Evolutionary conservation across 305 asterid species (phyloP).

Genomic region (Coffea humblotiana): DNA sequence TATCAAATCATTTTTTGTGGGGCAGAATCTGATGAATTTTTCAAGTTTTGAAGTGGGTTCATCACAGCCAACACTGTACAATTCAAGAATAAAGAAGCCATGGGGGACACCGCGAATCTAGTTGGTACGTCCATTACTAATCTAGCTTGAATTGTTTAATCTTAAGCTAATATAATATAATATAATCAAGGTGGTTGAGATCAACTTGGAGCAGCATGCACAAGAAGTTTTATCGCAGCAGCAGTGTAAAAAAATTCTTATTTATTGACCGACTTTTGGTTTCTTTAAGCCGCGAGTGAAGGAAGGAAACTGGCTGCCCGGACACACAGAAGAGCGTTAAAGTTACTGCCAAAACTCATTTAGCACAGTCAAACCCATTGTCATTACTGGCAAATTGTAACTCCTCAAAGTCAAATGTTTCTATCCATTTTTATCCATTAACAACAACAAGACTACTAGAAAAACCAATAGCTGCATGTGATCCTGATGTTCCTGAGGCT

Average conservation of each 20-base stretch:
- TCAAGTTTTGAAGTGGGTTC: neutral
- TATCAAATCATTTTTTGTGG: too few species aligned
- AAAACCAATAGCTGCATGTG: slow-evolving; percentile 12
- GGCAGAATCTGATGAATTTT: neutral
- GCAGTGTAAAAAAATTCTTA: neutral
- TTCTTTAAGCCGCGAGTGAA: neutral
- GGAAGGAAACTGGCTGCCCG: neutral
- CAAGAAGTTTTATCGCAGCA: neutral
- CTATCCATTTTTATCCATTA: neutral
- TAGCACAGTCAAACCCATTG: neutral
- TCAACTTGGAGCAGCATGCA: slow-evolving; percentile 1
- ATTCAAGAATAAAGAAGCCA: neutral
- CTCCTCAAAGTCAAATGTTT: neutral
- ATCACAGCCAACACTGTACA: neutral
- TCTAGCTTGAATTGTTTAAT: neutral
- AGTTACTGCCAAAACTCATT: neutral
- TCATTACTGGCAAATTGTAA: neutral
- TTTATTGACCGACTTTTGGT: neutral
- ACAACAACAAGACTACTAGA: too few species aligned
- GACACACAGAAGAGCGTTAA: neutral
- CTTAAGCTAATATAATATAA: neutral
- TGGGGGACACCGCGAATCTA: slow-evolving; percentile 16
- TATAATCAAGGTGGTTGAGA: neutral
- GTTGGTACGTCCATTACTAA: slow-evolving; percentile 13
- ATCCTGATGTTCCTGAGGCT: neutral